These are phyloP conservation scores for Pistacia integerrima DNA, from an alignment of 345 rosid species.

Conservation along the genomic window DNA sequence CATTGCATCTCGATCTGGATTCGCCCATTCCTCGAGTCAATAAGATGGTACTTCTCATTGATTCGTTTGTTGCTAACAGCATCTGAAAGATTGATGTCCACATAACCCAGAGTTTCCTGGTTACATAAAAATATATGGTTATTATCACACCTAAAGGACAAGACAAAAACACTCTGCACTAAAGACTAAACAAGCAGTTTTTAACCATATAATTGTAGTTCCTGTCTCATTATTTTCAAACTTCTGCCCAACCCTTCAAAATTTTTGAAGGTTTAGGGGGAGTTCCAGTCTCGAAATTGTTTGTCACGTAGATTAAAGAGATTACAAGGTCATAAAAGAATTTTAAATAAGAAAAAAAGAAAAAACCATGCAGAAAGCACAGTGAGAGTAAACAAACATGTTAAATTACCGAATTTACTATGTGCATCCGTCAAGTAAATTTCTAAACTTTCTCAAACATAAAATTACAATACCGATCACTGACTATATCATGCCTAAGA, in stretches of 20 bases:
- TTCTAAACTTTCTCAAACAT: neutral
- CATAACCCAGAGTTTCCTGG: constrained; percentile 83
- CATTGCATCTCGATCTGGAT: constrained; percentile 89
- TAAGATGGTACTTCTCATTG: constrained; percentile 87
- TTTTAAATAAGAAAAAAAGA: no score
- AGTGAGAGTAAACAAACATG: no score
- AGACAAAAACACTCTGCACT: no score
- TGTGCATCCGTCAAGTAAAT: no score
- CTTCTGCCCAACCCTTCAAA: neutral
- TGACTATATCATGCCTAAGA: neutral
- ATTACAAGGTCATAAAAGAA: no score
- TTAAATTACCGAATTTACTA: no score
- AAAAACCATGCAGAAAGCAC: no score
- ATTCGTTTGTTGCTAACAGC: constrained; percentile 82
- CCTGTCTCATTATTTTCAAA: neutral
- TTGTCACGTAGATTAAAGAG: no score
- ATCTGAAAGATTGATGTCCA: constrained; percentile 69
- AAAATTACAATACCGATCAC: neutral
- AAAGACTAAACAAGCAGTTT: neutral
- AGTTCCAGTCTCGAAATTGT: no score
- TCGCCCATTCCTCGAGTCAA: constrained; percentile 86
- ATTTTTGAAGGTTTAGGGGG: no score
- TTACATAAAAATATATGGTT: neutral
- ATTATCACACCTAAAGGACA: no score
- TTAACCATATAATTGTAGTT: neutral